Percentiles rank a stretch among this genome's conserved stretches.
These are phyloP conservation scores for Trichophyton verrucosum DNA, from an alignment of 2,329 filamentous ascomycete genomes.

Conservation along the genomic window DNA sequence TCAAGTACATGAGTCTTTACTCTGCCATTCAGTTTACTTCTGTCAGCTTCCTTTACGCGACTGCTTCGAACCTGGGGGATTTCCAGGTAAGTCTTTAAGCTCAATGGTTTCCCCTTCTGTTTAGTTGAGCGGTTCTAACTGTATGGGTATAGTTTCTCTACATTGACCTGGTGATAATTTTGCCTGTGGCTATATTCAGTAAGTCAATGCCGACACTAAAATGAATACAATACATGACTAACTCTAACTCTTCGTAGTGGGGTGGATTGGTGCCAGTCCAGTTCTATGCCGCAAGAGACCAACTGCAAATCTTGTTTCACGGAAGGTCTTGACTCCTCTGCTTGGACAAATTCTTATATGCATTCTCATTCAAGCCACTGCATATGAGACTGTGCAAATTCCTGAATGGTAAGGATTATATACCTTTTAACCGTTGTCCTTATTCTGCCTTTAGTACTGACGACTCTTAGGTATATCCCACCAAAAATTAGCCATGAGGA, in stretches of 20 bases:
- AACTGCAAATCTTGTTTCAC: slow-evolving; percentile 79
- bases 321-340: slow-evolving; percentile 81
- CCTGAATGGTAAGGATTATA: slow-evolving; percentile 58
- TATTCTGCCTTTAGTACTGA: neutral
- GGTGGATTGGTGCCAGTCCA: slow-evolving; percentile 79
- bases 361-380: slow-evolving; percentile 61
- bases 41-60: slow-evolving; percentile 91
- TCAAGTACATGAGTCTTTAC: slow-evolving; percentile 99
- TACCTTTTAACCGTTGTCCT: too few species aligned
- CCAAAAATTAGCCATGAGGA: slow-evolving; percentile 65
- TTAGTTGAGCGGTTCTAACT: neutral
- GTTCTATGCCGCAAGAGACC: slow-evolving; percentile 71
- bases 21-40: slow-evolving; percentile 98
- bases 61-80: slow-evolving; percentile 85
- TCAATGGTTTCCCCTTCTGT: neutral
- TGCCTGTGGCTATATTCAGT: slow-evolving; percentile 94
- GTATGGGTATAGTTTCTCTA: slow-evolving; percentile 57
- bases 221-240: neutral
- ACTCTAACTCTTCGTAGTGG: slow-evolving; percentile 45
- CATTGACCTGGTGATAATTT: slow-evolving; percentile 82
- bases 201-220: slow-evolving; percentile 23
- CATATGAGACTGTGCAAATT: slow-evolving; percentile 59
- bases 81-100: slow-evolving; percentile 55
- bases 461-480: slow-evolving; percentile 53
- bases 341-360: slow-evolving; percentile 79